Evolutionary conservation across 257 asterid species (phyloP), one percentile per base, ranked within the genome.

Genomic region (Solanum appendiculatum): DNA sequence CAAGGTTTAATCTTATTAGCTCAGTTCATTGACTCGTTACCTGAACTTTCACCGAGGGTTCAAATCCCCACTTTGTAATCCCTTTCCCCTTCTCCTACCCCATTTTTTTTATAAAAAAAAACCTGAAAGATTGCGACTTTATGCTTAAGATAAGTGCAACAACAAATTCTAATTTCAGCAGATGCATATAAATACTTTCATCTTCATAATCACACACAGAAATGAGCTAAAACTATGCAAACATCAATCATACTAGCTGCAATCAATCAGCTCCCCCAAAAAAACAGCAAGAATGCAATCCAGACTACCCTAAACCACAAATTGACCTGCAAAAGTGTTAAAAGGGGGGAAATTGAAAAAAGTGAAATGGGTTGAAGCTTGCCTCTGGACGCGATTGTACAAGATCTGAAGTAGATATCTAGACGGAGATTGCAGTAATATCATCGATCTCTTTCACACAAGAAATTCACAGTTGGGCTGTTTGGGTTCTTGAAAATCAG

Each of bases 341-440:
- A 40, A 77, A 75, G 14, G 9, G 13, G 36, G 39, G 63, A 34
- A 80, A 64, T 6, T 64, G 15, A 37, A 68, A 75, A 37, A 46
- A n/a, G 27, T 77, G 87, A 72, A 58, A 87, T 40, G 64, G 83
- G 69, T 69, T 2, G 72, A 75, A 85, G 84, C 91, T 86, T 94
- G 94, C 99, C 92, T 94, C 82, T 91, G 93, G 86, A 93, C 91
- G 86, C 98, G 95, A 87, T 93, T 93, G 63, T 97, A 92, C 93
- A 95, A 92, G 94, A 95, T 95, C 95, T 95, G 97, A 88, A 95
- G 95, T 89, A 96, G 97, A 88, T 93, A 96, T 92, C 94, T 94
- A 90, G 98, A 93, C 77, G 93, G 95, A 7, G 98, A 95, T 89
- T 94, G 99, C 90, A 96, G 90, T 69, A 96, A 94, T 90, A 95